Conservation (phyloP, 768 basidiomycete species). For the Strobilomyces confusus region DNA sequence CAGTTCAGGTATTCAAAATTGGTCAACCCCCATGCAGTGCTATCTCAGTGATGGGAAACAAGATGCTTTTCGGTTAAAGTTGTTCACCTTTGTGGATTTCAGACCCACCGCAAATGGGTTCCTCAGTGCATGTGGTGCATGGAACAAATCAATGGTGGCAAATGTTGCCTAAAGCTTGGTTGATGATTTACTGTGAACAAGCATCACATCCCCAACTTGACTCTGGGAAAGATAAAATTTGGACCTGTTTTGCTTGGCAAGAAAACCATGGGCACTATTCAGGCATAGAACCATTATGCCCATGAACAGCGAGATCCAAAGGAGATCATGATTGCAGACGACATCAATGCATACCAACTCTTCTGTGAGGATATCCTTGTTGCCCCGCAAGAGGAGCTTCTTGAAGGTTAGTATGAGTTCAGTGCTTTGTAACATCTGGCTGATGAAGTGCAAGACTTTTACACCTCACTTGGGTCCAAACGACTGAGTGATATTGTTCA, state of each 20-base stretch:
- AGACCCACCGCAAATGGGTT: background rate
- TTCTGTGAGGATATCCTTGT: background rate
- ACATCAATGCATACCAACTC: background rate
- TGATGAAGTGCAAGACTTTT: background rate
- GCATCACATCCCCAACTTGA: too few relatives aligned
- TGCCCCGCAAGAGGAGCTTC: background rate
- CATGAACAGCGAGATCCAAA: background rate
- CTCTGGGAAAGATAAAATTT: too few relatives aligned
- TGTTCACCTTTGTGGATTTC: constrained; percentile 3
- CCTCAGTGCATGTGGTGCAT: background rate
- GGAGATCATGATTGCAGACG: background rate
- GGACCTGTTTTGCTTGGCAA: too few relatives aligned
- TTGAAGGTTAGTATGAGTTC: background rate
- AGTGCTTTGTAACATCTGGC: background rate
- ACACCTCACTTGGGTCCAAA: background rate
- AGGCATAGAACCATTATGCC: too few relatives aligned
- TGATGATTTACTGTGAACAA: background rate
- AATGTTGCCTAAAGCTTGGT: background rate
- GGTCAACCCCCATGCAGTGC: background rate
- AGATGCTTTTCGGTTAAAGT: background rate
- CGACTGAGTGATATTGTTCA: background rate
- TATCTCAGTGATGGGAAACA: background rate
- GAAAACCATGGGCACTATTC: too few relatives aligned
- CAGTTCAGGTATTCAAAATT: background rate
- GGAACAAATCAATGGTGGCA: background rate